Conservation (phyloP, 2,329 filamentous ascomycete species). For the Trichoderma guizhouense region DNA sequence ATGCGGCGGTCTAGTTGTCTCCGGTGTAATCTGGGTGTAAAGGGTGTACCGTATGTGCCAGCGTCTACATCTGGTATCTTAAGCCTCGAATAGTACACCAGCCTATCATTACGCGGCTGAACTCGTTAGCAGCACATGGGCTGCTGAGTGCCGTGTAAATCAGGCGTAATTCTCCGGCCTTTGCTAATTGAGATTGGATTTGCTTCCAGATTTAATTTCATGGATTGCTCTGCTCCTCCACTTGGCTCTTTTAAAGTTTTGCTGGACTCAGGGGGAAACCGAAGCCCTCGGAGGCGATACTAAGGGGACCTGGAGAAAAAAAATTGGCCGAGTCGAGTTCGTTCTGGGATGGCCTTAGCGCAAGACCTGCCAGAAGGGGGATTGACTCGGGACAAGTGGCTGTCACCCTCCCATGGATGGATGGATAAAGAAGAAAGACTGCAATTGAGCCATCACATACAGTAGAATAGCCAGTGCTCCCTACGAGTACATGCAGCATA, state of each 20-base stretch:
- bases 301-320: not conserved
- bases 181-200: not conserved
- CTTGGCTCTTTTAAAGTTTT: not conserved
- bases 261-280: slow-evolving; percentile 7
- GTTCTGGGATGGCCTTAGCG: not conserved
- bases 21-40: not conserved
- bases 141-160: not conserved
- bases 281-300: not conserved
- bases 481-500: not conserved
- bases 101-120: not conserved
- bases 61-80: not conserved
- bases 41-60: not conserved
- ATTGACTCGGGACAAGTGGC: not conserved
- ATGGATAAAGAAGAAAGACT: not conserved
- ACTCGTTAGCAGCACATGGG: not conserved
- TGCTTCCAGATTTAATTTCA: not conserved
- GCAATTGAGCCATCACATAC: not conserved
- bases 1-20: not conserved
- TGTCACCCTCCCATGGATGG: not conserved
- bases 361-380: slow-evolving; percentile 5
- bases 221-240: not conserved
- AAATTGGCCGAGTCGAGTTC: slow-evolving; percentile 10
- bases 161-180: not conserved
- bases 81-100: not conserved
- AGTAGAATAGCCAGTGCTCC: not conserved